These are phyloP conservation scores for Naegleria fowleri DNA, from an alignment of 208 protist species.

Conservation along the genomic window DNA sequence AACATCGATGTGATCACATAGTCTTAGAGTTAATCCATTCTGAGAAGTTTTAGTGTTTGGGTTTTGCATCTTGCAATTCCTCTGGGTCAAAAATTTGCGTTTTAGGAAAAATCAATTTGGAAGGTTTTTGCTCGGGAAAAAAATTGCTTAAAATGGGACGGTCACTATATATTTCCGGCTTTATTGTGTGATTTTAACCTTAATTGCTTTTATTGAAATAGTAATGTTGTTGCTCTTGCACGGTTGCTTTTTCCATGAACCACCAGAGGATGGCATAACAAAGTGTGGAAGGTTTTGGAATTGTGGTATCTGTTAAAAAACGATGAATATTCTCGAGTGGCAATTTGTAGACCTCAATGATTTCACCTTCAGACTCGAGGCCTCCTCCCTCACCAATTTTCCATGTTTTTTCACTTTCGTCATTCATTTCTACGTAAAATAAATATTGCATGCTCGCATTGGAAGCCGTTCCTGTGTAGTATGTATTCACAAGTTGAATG, in stretches of 20 bases:
- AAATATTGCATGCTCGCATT: neutral
- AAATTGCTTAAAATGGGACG: too few species aligned
- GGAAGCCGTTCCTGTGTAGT: neutral
- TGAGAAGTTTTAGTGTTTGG: too few species aligned
- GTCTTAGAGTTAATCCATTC: too few species aligned
- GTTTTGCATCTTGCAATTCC: too few species aligned
- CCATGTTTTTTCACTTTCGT: neutral
- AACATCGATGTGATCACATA: too few species aligned
- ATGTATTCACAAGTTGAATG: neutral
- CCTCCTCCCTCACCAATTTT: neutral
- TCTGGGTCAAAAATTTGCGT: too few species aligned
- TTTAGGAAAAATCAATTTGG: too few species aligned
- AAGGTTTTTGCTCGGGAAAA: too few species aligned
- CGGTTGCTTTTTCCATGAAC: neutral
- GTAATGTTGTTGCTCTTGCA: neutral
- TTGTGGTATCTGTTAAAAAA: neutral
- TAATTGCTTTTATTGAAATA: neutral
- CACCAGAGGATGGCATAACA: neutral
- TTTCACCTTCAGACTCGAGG: neutral
- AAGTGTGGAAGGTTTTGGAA: neutral
- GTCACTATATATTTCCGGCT: too few species aligned
- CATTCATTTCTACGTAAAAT: neutral
- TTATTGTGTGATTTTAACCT: too few species aligned
- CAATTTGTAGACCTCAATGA: neutral
- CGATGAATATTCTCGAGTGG: neutral